Evolutionary conservation across 2,329 filamentous ascomycete genomes (phyloP), one percentile per base, ranked within the genome.

Genomic region (Cordyceps militaris): DNA sequence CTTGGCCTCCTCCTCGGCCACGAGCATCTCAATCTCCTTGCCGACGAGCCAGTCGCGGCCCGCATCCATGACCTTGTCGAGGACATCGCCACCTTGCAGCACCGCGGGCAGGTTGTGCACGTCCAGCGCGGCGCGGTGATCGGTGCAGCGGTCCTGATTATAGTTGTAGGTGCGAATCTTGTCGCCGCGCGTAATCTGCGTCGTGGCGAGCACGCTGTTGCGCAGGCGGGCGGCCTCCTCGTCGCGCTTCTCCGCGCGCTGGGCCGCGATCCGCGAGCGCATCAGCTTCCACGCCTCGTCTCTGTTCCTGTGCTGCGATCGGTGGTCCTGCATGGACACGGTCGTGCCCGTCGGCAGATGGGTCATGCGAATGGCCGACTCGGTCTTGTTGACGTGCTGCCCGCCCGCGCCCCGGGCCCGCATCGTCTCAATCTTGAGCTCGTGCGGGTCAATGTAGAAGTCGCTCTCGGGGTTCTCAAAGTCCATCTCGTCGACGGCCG

Each of bases 331-430:
- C 81, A 97, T 96, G 13, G 86, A 87, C 14, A 97, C 92, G 2
- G 89, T 84, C 0, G 86, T 94, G 46, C 88, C 89, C 1, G 91
- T 96, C 2, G 94, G 94, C 7, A 88, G 73, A 75, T 99, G 94
- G 2, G 92, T 97, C 66, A 99, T 79, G 10, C 94, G 87, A 61
- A 99, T 89, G 3, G 94, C 94, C 30, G 91, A 96, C 75, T 99
- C 94, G 0, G 94, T 99, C 71, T 93, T 97, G 75, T 99, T 99
- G 69, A 99, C 94, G 73, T 99, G 94, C 75, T 99, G 94, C 1
- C 94, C 94, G 32, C 94, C 94, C 0, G 94, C 93, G 60, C 94
- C 94, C 47, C 90, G 79, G 0, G 94, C 91, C 16, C 92, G 83
- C 92, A 97, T 96, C 60, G 91, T 90, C 69, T 99, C 94, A 21